Percentiles rank a stretch among this genome's conserved stretches.
These are phyloP conservation scores for Glonium stellatum DNA, from an alignment of 495 filamentous ascomycete species.

Conservation along the genomic window DNA sequence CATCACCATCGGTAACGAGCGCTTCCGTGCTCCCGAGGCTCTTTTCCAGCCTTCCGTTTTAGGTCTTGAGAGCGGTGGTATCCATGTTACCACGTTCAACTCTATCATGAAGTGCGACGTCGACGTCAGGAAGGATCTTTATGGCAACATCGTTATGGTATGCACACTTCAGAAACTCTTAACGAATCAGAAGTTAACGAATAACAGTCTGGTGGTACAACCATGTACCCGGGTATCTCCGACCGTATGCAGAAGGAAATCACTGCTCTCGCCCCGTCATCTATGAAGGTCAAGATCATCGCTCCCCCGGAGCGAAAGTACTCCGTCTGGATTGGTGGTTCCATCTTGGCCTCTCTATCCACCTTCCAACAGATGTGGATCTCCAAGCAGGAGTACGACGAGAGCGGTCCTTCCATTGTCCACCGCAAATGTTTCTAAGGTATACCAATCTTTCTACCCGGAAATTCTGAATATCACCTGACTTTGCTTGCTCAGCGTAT, in stretches of 20 bases:
- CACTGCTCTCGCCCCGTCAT: slow-evolving; percentile 95
- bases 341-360: slow-evolving; percentile 96
- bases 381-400: slow-evolving; percentile 99
- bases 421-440: slow-evolving; percentile 99
- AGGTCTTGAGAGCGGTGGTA: slow-evolving; percentile 95
- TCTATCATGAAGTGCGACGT: slow-evolving; percentile 99
- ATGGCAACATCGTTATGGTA: slow-evolving; percentile 99
- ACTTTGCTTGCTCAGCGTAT: slow-evolving; percentile 12
- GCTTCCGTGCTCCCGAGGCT: slow-evolving; percentile 98
- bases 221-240: slow-evolving; percentile 99
- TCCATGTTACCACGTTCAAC: slow-evolving; percentile 99
- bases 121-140: slow-evolving; percentile 98
- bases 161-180: slow-evolving; percentile 32
- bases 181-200: slow-evolving; percentile 6
- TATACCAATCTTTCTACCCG: not conserved
- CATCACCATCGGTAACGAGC: slow-evolving; percentile 99
- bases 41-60: slow-evolving; percentile 98
- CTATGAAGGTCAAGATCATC: slow-evolving; percentile 79
- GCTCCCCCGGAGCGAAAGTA: slow-evolving; percentile 72
- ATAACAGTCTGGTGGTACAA: slow-evolving; percentile 87
- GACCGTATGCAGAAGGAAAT: slow-evolving; percentile 99
- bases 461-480: no score
- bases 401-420: slow-evolving; percentile 97
- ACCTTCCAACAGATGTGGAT: slow-evolving; percentile 99
- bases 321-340: slow-evolving; percentile 99